A percentile compares a stretch with the other conserved stretches of the same genome.
Evolutionary conservation across 768 basidiomycete genomes (phyloP).

Genomic region (Kondoa subrosea): DNA sequence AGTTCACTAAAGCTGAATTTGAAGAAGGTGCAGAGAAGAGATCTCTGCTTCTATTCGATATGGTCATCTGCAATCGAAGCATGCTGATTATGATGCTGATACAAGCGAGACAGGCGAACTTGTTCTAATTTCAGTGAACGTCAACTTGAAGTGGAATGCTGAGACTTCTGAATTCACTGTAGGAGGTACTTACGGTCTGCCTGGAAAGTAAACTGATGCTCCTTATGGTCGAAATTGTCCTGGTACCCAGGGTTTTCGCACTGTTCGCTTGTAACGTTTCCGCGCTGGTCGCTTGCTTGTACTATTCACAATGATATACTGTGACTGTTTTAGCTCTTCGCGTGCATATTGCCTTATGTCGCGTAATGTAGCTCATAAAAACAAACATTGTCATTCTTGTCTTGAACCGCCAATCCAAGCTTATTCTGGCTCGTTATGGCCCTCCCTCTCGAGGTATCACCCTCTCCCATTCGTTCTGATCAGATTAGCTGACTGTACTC

Average conservation of each 20-base stretch:
- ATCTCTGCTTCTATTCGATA: not conserved
- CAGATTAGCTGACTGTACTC: not conserved
- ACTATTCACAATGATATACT: too few species aligned
- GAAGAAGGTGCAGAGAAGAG: not conserved
- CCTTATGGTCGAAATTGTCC: too few species aligned
- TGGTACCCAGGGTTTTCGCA: too few species aligned
- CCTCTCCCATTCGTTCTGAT: not conserved
- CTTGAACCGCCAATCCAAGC: too few species aligned
- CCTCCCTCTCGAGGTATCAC: not conserved
- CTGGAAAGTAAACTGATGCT: too few species aligned
- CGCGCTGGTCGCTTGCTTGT: too few species aligned
- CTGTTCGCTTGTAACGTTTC: too few species aligned
- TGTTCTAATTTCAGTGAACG: too few species aligned
- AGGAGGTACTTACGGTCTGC: not conserved
- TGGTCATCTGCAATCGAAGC: not conserved
- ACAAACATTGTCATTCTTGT: too few species aligned
- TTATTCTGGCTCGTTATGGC: not conserved
- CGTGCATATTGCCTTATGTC: too few species aligned
- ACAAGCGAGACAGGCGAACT: not conserved
- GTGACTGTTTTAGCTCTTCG: too few species aligned
- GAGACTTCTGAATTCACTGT: not conserved
- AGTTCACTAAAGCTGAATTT: not conserved
- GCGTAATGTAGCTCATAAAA: too few species aligned
- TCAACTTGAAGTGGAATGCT: not conserved
- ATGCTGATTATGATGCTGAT: not conserved